Evolutionary conservation across 2,329 filamentous ascomycete species (phyloP), one percentile per base, ranked within the genome.

Genomic region (Mycocentrospora acerina): DNA sequence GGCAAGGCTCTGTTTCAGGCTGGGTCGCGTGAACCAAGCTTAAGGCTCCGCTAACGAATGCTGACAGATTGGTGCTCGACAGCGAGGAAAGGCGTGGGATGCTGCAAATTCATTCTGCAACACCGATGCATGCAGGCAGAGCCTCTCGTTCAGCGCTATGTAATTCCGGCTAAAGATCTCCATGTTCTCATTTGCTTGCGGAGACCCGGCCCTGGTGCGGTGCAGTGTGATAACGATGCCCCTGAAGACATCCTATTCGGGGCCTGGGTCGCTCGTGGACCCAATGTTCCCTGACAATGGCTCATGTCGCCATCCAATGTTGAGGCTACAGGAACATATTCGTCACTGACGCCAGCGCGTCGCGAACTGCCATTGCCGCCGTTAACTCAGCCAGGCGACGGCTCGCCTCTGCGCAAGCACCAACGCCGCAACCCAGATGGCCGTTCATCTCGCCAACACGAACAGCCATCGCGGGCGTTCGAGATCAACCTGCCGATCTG

Each of bases 391-490:
- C 27, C 38, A 22, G 32, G 37, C 29, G 32, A 31, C 13, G 30
- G 37, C 37, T 44, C 51, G 37, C 30, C 55, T 57, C 49, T 48
- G 55, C 53, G 53, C 52, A 55, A 46, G 53, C 39, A 27, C 32
- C 37, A 48, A 32, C 42, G 36, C 42, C 35, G 32, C 40, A 37
- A 24, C 31, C 35, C 36, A 29, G 39, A 32, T 33, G 47, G 42
- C 47, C 41, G 37, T 49, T 64, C 59, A 64, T 63, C 54, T 60
- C 44, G 48, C 42, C 45, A 55, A 64, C 58, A 63, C 60, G 60
- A 61, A 46, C 49, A 56, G 56, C 53, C 55, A 51, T 48, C 40
- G 44, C 48, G 46, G 44, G 48, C 44, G 51, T 51, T 32, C 40
- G 45, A 42, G 48, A 43, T 30, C 47, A 52, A 51, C 53, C 59